Conservation (phyloP, 1,284 basidiomycete genomes). For the Cystobasidium pallidum region DNA sequence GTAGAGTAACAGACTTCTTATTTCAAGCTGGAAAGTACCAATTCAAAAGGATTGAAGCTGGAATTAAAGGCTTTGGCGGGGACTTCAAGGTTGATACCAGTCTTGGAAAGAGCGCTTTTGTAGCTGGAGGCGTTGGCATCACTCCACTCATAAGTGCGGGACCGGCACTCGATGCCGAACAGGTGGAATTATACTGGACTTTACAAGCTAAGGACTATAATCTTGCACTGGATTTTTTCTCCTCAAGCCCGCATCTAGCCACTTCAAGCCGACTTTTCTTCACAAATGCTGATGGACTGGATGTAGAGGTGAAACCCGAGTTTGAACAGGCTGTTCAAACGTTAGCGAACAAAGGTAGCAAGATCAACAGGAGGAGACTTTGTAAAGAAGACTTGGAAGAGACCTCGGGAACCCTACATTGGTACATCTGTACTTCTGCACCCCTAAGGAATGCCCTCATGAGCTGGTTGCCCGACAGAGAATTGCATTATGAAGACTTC, state of each 20-base stretch:
- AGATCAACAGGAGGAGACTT: background rate
- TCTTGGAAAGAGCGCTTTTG: constrained; percentile 59
- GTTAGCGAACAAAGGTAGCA: background rate
- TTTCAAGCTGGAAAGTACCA: constrained; percentile 59
- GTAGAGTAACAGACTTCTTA: constrained; percentile 62
- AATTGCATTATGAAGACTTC: constrained; percentile 32
- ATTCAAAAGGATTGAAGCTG: constrained; percentile 56
- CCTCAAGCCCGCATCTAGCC: constrained; percentile 14
- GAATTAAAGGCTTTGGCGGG: constrained; percentile 58
- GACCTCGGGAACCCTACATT: background rate
- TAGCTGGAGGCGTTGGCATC: constrained; percentile 66
- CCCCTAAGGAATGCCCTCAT: constrained; percentile 8
- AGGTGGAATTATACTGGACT: constrained; percentile 28
- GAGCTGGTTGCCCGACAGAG: constrained; percentile 15
- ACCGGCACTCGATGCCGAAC: background rate
- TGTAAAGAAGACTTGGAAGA: constrained; percentile 11
- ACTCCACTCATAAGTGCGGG: constrained; percentile 63
- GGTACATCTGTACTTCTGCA: constrained; percentile 34
- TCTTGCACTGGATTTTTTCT: constrained; percentile 17
- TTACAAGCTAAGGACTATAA: constrained; percentile 12
- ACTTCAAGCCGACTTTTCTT: background rate
- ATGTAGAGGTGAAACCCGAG: background rate
- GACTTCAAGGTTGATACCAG: constrained; percentile 55
- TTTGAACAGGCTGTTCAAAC: background rate
- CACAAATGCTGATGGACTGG: constrained; percentile 2